Evolutionary conservation across 1,139 yeast species (phyloP).

Genomic region (Taphrina pruni): DNA sequence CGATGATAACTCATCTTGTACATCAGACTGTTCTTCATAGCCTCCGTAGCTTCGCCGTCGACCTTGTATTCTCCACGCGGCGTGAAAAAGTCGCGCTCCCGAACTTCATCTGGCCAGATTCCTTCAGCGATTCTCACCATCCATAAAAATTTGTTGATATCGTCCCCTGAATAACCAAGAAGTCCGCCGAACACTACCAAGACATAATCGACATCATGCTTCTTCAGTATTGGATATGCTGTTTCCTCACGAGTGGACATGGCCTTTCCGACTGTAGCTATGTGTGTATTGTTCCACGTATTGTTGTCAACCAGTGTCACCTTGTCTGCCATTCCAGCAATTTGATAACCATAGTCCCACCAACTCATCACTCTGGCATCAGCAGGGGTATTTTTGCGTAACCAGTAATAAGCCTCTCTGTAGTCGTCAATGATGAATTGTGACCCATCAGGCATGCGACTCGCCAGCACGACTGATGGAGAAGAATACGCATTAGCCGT

Average conservation of each 20-base stretch:
- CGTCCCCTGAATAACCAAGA: conserved; percentile 94
- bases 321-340: conserved; percentile 99
- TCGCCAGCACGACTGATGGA: conserved; percentile 94
- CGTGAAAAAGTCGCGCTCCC: conserved; percentile 83
- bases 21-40: conserved; percentile 90
- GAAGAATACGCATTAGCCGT: conserved; percentile 95
- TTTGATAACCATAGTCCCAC: conserved; percentile 99
- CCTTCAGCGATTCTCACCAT: conserved; percentile 99
- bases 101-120: conserved; percentile 97
- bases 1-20: conserved; percentile 89
- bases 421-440: conserved; percentile 89
- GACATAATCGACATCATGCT: conserved; percentile 94
- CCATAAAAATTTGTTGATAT: conserved; percentile 95
- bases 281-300: conserved; percentile 99
- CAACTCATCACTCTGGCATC: conserved; percentile 97
- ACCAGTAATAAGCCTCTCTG: conserved; percentile 99
- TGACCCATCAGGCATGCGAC: conserved; percentile 83
- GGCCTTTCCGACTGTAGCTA: conserved; percentile 99
- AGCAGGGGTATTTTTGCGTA: conserved; percentile 95
- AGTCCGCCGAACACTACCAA: conserved; percentile 93
- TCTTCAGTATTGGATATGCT: conserved; percentile 83
- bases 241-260: conserved; percentile 89
- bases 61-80: conserved; percentile 85
- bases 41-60: conserved; percentile 76
- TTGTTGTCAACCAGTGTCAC: conserved; percentile 98